Conservation (phyloP, 116 monocot species). For the Papilionanthe hybrid region DNA sequence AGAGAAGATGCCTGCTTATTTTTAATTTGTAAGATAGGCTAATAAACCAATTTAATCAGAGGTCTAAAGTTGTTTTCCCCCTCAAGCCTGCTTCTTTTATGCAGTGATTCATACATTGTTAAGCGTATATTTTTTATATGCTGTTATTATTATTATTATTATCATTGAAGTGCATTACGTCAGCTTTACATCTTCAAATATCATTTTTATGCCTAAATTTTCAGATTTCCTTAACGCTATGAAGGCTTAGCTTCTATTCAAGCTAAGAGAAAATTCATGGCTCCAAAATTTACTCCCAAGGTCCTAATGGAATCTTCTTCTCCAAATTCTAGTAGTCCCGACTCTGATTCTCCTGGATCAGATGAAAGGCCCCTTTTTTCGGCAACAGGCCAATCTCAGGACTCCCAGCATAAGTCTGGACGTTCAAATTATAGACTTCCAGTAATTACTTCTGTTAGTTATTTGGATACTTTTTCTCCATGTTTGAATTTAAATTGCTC, state of each 20-base stretch:
- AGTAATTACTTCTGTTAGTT: conserved; percentile 16
- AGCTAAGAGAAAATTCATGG: conserved; percentile 89
- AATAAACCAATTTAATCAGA: background rate
- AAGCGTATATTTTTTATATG: background rate
- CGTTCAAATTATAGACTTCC: conserved; percentile 10
- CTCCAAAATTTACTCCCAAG: conserved; percentile 56
- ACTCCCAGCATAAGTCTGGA: conserved; percentile 16
- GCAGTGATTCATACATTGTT: background rate
- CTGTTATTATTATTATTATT: background rate
- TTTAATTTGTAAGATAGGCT: background rate
- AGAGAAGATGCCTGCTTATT: background rate
- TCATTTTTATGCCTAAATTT: background rate
- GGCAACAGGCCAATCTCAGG: conserved; percentile 9
- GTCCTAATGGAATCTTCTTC: conserved; percentile 22
- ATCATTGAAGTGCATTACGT: background rate
- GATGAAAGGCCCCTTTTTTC: conserved; percentile 21
- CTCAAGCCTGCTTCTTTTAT: background rate
- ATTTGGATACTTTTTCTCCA: background rate
- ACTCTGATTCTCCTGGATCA: conserved; percentile 33
- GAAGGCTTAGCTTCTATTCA: conserved; percentile 90
- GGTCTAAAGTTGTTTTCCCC: background rate
- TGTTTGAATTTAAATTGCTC: background rate
- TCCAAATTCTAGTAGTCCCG: conserved; percentile 13
- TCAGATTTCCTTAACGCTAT: conserved; percentile 38
- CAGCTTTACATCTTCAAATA: background rate